Evolutionary conservation across 345 rosid species (phyloP).

Genomic region (Sapria himalayana): DNA sequence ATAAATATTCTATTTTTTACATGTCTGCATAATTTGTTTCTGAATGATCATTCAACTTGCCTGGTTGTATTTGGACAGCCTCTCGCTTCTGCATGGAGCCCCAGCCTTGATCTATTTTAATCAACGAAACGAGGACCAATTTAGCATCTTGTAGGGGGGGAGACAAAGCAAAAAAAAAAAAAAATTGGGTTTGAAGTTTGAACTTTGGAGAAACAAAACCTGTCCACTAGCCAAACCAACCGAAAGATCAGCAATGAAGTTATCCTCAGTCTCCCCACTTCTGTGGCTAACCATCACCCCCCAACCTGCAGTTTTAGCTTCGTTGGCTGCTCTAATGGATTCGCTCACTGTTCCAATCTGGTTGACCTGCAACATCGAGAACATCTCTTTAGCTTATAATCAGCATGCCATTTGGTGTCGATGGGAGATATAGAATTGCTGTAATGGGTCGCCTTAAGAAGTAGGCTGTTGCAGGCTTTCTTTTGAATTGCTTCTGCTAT

Average conservation of each 20-base stretch:
- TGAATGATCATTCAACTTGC: no score
- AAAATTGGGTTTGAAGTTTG: constrained; percentile 3
- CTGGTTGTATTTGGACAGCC: constrained; percentile 95
- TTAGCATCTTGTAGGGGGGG: no score
- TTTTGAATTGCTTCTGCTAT: constrained; percentile 84
- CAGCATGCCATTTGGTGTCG: no score
- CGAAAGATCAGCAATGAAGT: constrained; percentile 86
- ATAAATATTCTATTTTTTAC: no score
- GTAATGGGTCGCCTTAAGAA: constrained; percentile 40
- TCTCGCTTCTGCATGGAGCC: constrained; percentile 95
- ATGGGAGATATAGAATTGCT: not conserved
- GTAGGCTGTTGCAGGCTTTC: constrained; percentile 77
- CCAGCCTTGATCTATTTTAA: constrained; percentile 83
- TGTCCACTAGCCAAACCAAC: constrained; percentile 96
- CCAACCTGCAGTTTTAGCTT: constrained; percentile 99
- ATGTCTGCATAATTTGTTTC: no score
- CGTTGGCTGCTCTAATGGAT: constrained; percentile 83
- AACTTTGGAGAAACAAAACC: constrained; percentile 20
- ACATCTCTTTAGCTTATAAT: not conserved
- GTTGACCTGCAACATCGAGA: constrained; percentile 45
- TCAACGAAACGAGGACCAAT: constrained; percentile 5
- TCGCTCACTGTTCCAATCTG: constrained; percentile 94
- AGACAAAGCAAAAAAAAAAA: not conserved
- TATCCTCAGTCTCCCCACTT: constrained; percentile 96
- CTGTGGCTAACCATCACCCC: constrained; percentile 98